Conservation (phyloP, 2,329 filamentous ascomycete species). For the Penicillium sp. region DNA sequence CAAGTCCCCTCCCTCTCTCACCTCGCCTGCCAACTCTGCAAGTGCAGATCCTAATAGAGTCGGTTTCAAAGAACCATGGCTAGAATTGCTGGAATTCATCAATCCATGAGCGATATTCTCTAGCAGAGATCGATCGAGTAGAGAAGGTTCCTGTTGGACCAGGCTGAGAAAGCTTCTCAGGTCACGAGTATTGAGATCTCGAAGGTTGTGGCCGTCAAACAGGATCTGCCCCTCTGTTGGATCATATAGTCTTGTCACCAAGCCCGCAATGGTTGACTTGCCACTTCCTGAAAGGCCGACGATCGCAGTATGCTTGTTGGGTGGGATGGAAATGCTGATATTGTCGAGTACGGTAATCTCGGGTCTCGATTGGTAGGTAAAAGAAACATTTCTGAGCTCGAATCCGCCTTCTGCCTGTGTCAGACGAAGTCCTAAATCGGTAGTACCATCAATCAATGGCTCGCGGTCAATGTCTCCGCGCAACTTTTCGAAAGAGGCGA, state of each 20-base stretch:
- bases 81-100: conserved; percentile 43
- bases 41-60: conserved; percentile 57
- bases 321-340: conserved; percentile 41
- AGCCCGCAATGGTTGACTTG: conserved; percentile 74
- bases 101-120: conserved; percentile 72
- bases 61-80: conserved; percentile 54
- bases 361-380: conserved; percentile 44
- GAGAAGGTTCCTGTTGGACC: conserved; percentile 70
- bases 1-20: conserved; percentile 58
- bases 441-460: conserved; percentile 52
- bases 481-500: conserved; percentile 63
- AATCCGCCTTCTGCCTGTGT: conserved; percentile 35
- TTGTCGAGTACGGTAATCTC: conserved; percentile 44
- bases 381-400: conserved; percentile 41
- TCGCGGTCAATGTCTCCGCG: conserved; percentile 61
- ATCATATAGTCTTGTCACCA: conserved; percentile 76
- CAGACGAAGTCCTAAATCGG: conserved; percentile 27
- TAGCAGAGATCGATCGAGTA: conserved; percentile 82
- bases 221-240: conserved; percentile 38
- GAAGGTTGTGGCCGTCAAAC: conserved; percentile 44
- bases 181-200: conserved; percentile 38
- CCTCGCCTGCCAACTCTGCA: conserved; percentile 45
- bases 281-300: conserved; percentile 75
- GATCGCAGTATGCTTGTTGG: conserved; percentile 61
- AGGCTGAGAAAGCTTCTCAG: conserved; percentile 31